Conservation (phyloP, 106 monocot genomes). For the Platanthera guangdongensis region DNA sequence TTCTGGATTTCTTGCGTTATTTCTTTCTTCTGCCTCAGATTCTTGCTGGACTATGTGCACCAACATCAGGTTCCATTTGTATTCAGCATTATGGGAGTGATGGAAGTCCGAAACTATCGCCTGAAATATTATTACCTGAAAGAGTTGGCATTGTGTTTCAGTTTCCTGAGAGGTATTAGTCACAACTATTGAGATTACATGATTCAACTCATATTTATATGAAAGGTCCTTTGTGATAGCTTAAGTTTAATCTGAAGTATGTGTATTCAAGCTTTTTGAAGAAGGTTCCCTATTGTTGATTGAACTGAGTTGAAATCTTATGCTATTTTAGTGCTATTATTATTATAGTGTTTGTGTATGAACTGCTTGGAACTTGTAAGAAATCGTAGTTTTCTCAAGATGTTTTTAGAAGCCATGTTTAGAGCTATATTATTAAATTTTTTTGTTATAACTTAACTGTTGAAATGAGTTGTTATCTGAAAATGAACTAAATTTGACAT, state of each 20-base stretch:
- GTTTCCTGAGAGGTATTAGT: conserved; percentile 94
- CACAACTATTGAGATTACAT: neutral
- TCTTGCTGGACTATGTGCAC: conserved; percentile 77
- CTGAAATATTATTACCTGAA: conserved; percentile 55
- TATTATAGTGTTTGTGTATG: neutral
- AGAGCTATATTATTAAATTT: neutral
- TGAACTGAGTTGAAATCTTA: neutral
- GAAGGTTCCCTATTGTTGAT: neutral
- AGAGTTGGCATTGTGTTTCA: conserved; percentile 93
- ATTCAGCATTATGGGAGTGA: conserved; percentile 59
- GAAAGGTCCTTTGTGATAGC: neutral
- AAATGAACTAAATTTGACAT: neutral
- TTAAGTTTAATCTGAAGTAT: neutral
- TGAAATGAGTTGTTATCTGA: neutral
- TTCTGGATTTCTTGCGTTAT: neutral
- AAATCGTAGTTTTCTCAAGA: neutral
- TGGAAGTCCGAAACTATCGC: conserved; percentile 36
- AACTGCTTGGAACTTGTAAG: neutral
- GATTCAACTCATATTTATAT: neutral
- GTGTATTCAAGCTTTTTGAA: neutral
- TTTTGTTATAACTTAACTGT: neutral
- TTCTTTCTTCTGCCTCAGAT: conserved; percentile 34
- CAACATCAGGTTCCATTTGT: conserved; percentile 72
- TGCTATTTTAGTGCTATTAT: neutral
- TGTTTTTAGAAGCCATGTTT: neutral